phyloP scores from a whole-genome alignment of 257 asterid species.

The Eucommia ulmoides region DNA sequence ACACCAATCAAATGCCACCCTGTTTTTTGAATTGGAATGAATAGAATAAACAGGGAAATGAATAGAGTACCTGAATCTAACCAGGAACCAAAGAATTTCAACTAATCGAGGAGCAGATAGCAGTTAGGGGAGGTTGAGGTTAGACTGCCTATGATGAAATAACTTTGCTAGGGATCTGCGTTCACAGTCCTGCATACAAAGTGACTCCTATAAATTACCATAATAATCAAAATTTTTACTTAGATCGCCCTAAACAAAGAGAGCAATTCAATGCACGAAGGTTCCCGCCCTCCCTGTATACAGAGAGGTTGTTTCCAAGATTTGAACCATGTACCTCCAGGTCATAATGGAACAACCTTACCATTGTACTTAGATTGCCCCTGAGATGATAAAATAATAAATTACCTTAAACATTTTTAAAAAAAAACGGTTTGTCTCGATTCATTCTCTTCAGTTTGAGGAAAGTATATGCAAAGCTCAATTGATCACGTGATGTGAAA shows the following conservation, averaged over 20 bases:
- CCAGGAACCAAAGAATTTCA: slow-evolving; percentile 2
- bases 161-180: slow-evolving; percentile 31
- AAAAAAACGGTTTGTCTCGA: slow-evolving; percentile 45
- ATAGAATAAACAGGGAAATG: too few relatives aligned
- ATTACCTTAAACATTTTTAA: slow-evolving; percentile 83
- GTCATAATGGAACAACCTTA: too few relatives aligned
- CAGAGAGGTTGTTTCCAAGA: too few relatives aligned
- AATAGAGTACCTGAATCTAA: too few relatives aligned
- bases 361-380: background rate
- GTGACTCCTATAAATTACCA: background rate
- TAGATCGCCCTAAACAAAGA: too few relatives aligned
- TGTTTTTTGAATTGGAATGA: too few relatives aligned
- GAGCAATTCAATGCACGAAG: background rate
- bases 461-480: slow-evolving; percentile 82
- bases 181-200: slow-evolving; percentile 29
- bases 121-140: too few relatives aligned
- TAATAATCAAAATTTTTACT: background rate
- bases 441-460: slow-evolving; percentile 70
- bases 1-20: too few relatives aligned
- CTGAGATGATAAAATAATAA: background rate
- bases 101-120: slow-evolving; percentile 11
- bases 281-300: background rate
- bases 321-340: too few relatives aligned
- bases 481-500: slow-evolving; percentile 87
- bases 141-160: slow-evolving; percentile 27